Base-by-base conservation (phyloP, 1,284 basidiomycete genomes). In the Singerocomus rubriflavus region DNA sequence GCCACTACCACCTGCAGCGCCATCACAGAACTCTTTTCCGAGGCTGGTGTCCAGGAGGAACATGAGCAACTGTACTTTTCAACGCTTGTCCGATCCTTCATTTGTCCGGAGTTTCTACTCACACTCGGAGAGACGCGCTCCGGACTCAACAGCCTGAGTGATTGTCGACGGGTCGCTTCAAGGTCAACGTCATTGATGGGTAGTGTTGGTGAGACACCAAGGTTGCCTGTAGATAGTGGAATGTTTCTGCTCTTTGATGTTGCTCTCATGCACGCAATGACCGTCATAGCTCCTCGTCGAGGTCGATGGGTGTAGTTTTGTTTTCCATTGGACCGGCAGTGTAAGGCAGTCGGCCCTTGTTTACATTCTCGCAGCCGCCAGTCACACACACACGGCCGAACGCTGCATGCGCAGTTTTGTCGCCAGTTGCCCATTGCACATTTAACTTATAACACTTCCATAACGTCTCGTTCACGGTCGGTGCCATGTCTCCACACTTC, bases 401-500 rank as follows among this genome's bases (percentile, higher is more conserved):
- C 51, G n/a, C 25, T 59, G 54, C 31, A 49, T 50, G 53, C 65
- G 50, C 61, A 64, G 62, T 50, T 41, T 48, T 32, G 42, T 30
- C 36, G 17, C 29, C 30, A 29, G 48, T 16, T 34, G 35, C 33
- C n/a, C 17, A 44, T 44, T 42, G 31, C 35, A 37, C 46, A 25
- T 52, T 33, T 63, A 59, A 55, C 53, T 54, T 57, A 63, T 55
- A 57, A 49, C 57, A 48, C 58, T 42, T n/a, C 44, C 44, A 34
- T 36, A 55, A 46, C 43, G 9, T 47, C 37, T 41, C 13, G 6
- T 21, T 50, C 36, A 4, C 21, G 4, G 29, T 50, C 46, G 36
- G 42, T 57, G 68, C 61, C 58, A 88, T 88, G 85, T 71, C 82
- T 57, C 70, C 76, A 41, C 68, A 71, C 56, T 88, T 91, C 70